Evolutionary conservation across 345 rosid genomes (phyloP), one percentile per base, ranked within the genome.

Genomic region (Rubroshorea leprosula): DNA sequence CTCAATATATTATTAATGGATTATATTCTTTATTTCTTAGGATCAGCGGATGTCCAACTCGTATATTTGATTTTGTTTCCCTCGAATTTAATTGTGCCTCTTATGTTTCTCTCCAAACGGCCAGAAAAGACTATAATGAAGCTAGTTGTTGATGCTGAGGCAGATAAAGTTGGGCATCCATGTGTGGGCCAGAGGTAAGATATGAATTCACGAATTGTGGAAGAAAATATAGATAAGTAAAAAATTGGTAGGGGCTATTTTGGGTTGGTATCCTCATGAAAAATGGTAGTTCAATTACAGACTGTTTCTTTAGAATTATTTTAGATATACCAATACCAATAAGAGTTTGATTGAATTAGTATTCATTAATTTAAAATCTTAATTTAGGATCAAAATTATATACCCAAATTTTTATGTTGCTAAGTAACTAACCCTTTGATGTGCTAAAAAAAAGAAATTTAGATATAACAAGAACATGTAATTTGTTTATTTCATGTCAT

Each of bases 51-150:
- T 35, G 7, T 35, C n/a, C n/a, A n/a, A n/a, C n/a, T n/a, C n/a
- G n/a, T 35, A 13, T 35, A 13, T 13, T 27, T 35, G 41, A 35
- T 35, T 35, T 2, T 35, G 12, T 35, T 35, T n/a, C 12, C 9
- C 5, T 35, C 1, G 47, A n/a, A 44, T n/a, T 44, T 44, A 2
- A 13, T 13, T 44, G 70, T 57, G 39, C 57, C 13, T 26, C 54
- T n/a, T n/a, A 9, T 66, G 22, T 47, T 54, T 72, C 69, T 60
- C 64, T 68, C 56, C 61, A 93, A 97, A 60, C 96, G 99, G 68
- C 99, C 85, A 78, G 99, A 93, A 62, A 93, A 82, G 81, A 68
- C 95, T 12, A 66, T 85, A 49, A 89, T 93, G 99, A 93, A 93
- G 79, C 80, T 93, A 58, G 53, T 90, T 65, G 97, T 93, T 72